A percentile compares a stretch with the other conserved stretches of the same genome.
Conservation (phyloP, 192 early-diverging fungal species). For the Coemansia sp. region DNA sequence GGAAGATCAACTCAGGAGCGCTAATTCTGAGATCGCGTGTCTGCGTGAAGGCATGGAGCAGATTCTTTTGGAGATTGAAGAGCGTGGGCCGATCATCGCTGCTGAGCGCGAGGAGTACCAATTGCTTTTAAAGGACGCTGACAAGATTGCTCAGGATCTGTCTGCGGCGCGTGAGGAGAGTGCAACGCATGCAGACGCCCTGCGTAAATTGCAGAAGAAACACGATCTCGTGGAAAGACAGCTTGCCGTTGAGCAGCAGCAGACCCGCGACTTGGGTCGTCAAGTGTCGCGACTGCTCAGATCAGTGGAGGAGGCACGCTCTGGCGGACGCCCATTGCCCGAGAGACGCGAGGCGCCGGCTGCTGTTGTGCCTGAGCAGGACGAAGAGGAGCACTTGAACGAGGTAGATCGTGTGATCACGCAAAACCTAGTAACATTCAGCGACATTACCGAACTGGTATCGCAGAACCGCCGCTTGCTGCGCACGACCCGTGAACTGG, state of each 20-base stretch:
- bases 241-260: constrained; percentile 49
- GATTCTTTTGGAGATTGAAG: constrained; percentile 58
- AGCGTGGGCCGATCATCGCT: constrained; percentile 57
- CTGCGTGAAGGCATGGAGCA: constrained; percentile 56
- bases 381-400: constrained; percentile 35
- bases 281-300: constrained; percentile 57
- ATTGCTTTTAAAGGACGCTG: constrained; percentile 50
- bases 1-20: constrained; percentile 47
- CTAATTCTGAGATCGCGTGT: constrained; percentile 47
- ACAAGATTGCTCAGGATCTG: constrained; percentile 52
- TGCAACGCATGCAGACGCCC: constrained; percentile 15
- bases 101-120: constrained; percentile 58
- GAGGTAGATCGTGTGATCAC: constrained; percentile 54
- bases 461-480: constrained; percentile 62
- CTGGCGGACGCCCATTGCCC: constrained; percentile 44
- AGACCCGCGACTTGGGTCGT: constrained; percentile 54
- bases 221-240: constrained; percentile 46
- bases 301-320: constrained; percentile 50
- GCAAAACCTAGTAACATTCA: constrained; percentile 54
- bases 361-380: constrained; percentile 12
- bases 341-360: constrained; percentile 11
- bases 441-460: constrained; percentile 53
- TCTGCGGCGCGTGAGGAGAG: constrained; percentile 38
- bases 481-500: constrained; percentile 56
- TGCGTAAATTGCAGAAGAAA: constrained; percentile 34